Conservation (phyloP, 148 eudicot species). For the Mesembryanthemum crystallinum region DNA sequence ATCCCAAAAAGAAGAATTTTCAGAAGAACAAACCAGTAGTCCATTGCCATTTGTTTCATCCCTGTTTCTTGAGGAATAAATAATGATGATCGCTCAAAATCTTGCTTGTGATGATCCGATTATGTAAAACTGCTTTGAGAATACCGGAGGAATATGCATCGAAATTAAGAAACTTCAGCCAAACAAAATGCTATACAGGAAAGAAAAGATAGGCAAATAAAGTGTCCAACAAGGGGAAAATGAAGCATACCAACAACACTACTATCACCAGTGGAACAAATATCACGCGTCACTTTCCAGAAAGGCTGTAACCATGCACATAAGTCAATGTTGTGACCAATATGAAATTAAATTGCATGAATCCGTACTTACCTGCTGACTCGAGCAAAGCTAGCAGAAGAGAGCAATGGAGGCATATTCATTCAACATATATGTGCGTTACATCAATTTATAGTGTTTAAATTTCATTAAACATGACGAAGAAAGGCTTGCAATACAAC, state of each 20-base stretch:
- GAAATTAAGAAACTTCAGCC: conserved; percentile 15
- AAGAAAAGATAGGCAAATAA: not conserved
- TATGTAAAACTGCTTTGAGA: conserved; percentile 91
- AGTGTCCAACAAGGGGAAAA: not conserved
- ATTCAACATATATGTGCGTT: not conserved
- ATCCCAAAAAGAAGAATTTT: conserved; percentile 9
- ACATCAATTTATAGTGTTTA: not conserved
- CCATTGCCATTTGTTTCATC: conserved; percentile 81
- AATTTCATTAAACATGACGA: no score
- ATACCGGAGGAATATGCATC: conserved; percentile 50
- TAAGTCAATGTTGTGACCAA: not conserved
- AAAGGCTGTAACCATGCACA: conserved; percentile 58
- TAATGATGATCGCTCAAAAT: conserved; percentile 83
- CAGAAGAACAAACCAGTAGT: conserved; percentile 68
- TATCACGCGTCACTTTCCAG: conserved; percentile 93
- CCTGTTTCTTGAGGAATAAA: conserved; percentile 64
- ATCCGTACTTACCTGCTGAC: not conserved
- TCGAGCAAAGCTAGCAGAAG: not conserved
- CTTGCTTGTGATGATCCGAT: conserved; percentile 99
- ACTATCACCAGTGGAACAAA: conserved; percentile 63
- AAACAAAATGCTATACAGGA: conserved; percentile 11
- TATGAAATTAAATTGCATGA: not conserved
- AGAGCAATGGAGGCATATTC: not conserved
- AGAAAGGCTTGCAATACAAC: not conserved
- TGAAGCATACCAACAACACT: conserved; percentile 82